Conservation (phyloP, 2,329 filamentous ascomycete genomes). For the Dryadomyces sulphureus region DNA sequence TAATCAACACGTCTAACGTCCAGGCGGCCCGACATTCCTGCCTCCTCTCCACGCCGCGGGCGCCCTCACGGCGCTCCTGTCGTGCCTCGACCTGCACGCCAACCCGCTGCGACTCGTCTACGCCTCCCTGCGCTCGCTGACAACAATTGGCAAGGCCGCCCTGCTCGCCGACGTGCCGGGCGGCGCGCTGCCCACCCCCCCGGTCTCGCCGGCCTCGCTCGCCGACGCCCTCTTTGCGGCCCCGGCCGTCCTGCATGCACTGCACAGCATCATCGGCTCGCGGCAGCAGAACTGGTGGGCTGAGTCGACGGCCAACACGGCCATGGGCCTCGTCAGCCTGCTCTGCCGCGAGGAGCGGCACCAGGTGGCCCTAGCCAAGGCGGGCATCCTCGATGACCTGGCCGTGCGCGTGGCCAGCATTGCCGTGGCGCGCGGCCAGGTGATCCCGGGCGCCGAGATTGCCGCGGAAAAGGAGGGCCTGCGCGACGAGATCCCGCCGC, state of each 20-base stretch:
- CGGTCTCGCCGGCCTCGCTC: conserved; percentile 32
- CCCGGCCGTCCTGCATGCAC: conserved; percentile 23
- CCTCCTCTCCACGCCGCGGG: conserved; percentile 54
- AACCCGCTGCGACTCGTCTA: conserved; percentile 53
- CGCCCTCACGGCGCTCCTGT: conserved; percentile 54
- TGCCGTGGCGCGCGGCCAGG: conserved; percentile 51
- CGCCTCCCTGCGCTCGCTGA: conserved; percentile 60
- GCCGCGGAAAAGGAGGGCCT: conserved; percentile 38
- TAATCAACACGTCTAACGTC: neutral
- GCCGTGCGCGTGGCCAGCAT: conserved; percentile 59
- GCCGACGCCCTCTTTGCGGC: conserved; percentile 55
- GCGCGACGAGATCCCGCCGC: conserved; percentile 41
- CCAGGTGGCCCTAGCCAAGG: conserved; percentile 55
- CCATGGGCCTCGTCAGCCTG: conserved; percentile 35
- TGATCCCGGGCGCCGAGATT: conserved; percentile 49
- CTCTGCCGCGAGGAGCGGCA: conserved; percentile 57
- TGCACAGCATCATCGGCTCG: conserved; percentile 44
- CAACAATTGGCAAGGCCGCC: conserved; percentile 50
- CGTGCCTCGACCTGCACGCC: conserved; percentile 50
- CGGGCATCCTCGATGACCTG: conserved; percentile 64
- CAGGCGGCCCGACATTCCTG: conserved; percentile 70
- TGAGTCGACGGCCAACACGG: conserved; percentile 37
- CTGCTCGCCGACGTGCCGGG: conserved; percentile 19
- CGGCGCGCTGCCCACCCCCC: conserved; percentile 35
- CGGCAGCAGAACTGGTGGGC: conserved; percentile 25